phyloP scores from a whole-genome alignment of 106 monocot species.

The Narthecium ossifragum region DNA sequence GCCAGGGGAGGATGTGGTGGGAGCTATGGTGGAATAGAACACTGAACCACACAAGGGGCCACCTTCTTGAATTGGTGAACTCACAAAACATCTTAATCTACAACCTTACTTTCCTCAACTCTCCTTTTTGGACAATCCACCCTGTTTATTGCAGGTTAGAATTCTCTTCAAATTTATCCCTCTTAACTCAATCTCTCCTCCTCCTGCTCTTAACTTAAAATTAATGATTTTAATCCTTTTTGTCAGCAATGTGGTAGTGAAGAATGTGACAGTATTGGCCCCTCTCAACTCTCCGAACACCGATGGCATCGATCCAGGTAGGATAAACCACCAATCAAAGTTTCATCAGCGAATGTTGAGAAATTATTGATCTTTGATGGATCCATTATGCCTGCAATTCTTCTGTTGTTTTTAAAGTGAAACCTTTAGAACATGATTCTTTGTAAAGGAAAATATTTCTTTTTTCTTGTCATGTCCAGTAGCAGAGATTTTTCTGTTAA shows the following conservation, averaged over 20 bases:
- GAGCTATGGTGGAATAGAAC: slow-evolving; percentile 94
- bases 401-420: too few relatives aligned
- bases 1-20: slow-evolving; percentile 95
- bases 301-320: slow-evolving; percentile 97
- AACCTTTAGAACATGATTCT: too few relatives aligned
- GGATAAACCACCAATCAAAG: too few relatives aligned
- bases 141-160: slow-evolving; percentile 87
- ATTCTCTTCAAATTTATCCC: not conserved
- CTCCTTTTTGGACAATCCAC: slow-evolving; percentile 94
- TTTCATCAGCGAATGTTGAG: too few relatives aligned
- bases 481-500: too few relatives aligned
- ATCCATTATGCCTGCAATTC: too few relatives aligned
- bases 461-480: too few relatives aligned
- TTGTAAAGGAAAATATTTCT: too few relatives aligned
- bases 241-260: slow-evolving; percentile 80
- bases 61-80: slow-evolving; percentile 81
- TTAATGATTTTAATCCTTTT: not conserved
- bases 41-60: slow-evolving; percentile 73
- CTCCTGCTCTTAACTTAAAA: not conserved
- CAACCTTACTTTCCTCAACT: slow-evolving; percentile 74
- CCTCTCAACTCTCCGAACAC: slow-evolving; percentile 87
- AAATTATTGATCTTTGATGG: too few relatives aligned
- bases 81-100: slow-evolving; percentile 78
- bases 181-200: not conserved
- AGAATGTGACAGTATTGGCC: slow-evolving; percentile 70